Evolutionary conservation across 139 green algal genomes (phyloP).

Genomic region (Desmodesmus armatus): DNA sequence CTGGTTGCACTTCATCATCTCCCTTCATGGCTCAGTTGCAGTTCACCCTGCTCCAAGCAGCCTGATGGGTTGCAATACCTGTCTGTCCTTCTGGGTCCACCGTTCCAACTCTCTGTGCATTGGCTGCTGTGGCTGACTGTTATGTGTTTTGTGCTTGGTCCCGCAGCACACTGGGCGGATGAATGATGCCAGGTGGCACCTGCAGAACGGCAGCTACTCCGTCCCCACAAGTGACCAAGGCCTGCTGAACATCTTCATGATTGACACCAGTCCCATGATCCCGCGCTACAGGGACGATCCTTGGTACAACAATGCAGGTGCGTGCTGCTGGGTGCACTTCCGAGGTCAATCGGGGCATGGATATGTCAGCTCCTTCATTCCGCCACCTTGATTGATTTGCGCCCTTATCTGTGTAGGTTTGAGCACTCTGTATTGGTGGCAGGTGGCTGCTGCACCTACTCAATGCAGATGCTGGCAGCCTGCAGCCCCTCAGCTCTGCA

Average conservation of each 20-base stretch:
- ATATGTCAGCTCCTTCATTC: not conserved
- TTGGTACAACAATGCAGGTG: conserved; percentile 62
- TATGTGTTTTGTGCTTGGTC: not conserved
- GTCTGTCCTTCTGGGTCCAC: too few species aligned
- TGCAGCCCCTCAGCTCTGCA: too few species aligned
- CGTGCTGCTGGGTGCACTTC: too few species aligned
- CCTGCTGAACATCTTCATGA: conserved; percentile 73
- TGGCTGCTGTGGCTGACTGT: not conserved
- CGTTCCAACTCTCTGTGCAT: too few species aligned
- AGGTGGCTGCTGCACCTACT: too few species aligned
- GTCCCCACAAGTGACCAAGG: conserved; percentile 28
- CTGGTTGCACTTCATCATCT: too few species aligned
- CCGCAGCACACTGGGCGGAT: conserved; percentile 24
- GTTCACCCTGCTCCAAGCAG: too few species aligned
- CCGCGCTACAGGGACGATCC: conserved; percentile 49
- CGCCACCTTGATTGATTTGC: not conserved
- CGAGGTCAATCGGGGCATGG: not conserved
- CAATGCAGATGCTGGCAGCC: too few species aligned
- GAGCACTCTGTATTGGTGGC: too few species aligned
- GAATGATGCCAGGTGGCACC: conserved; percentile 71
- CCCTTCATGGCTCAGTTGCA: too few species aligned
- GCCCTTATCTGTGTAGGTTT: too few species aligned
- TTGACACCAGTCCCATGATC: conserved; percentile 78
- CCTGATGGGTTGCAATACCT: too few species aligned
- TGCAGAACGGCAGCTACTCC: conserved; percentile 45